phyloP scores from a whole-genome alignment of 2,329 filamentous ascomycete genomes.

The Escovopsis sp. region DNA sequence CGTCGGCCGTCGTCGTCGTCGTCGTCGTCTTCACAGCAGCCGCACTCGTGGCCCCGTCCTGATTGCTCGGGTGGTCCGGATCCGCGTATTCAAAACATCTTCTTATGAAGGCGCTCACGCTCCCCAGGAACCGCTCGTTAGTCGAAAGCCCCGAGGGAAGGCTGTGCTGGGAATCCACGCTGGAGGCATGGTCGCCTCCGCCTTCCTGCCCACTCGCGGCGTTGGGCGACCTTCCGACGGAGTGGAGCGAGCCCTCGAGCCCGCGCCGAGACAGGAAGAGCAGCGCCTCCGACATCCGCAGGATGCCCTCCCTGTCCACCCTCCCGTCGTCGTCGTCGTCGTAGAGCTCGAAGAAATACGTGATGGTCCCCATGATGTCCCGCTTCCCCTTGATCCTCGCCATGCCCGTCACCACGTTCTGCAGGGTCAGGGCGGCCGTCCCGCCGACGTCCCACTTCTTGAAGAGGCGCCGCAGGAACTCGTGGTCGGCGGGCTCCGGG shows the following conservation, averaged over 20 bases:
- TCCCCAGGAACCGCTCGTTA: conserved; percentile 81
- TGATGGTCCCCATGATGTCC: conserved; percentile 96
- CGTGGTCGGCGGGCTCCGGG: conserved; percentile 70
- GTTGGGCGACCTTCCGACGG: conserved; percentile 49
- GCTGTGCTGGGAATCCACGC: conserved; percentile 20
- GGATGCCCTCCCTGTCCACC: conserved; percentile 87
- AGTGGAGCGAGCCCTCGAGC: conserved; percentile 57
- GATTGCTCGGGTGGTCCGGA: conserved; percentile 60
- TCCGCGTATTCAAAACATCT: conserved; percentile 97
- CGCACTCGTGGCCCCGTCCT: conserved; percentile 20
- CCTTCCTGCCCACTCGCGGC: conserved; percentile 33
- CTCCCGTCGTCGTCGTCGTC: conserved; percentile 84
- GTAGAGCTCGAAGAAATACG: conserved; percentile 94
- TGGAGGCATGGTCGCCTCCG: conserved; percentile 20
- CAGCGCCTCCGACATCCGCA: conserved; percentile 85
- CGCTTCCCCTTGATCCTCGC: conserved; percentile 83
- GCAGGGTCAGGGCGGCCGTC: conserved; percentile 63
- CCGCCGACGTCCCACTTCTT: conserved; percentile 73
- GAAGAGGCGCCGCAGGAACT: conserved; percentile 83
- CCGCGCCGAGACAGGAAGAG: conserved; percentile 84
- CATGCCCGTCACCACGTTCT: conserved; percentile 82
- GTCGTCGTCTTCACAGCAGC: no score
- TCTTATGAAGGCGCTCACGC: conserved; percentile 88
- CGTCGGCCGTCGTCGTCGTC: conserved; percentile 7
- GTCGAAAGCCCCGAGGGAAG: conserved; percentile 40